Evolutionary conservation across 192 early-diverging fungal genomes (phyloP).

Genomic region (Umbelopsis sp.): DNA sequence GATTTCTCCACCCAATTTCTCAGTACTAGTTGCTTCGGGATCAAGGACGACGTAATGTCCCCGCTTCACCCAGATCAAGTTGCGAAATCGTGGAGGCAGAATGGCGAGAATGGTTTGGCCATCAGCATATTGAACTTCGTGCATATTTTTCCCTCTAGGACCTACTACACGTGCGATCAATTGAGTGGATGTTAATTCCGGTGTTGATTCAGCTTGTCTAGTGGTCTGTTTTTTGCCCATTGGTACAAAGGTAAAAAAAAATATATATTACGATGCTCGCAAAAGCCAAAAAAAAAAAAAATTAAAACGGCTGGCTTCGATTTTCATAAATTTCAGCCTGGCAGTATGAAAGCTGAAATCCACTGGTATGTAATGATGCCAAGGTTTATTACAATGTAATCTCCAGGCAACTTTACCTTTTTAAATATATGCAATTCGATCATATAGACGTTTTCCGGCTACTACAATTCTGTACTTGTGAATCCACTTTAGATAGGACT

Average conservation of each 20-base stretch:
- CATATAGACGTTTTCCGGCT: no score
- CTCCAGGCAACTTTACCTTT: no score
- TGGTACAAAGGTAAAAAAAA: background rate
- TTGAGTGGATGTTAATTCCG: constrained; percentile 23
- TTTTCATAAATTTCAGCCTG: no score
- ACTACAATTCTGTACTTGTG: no score
- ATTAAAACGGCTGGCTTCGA: no score
- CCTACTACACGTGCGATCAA: constrained; percentile 64
- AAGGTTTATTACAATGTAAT: no score
- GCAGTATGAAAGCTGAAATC: no score
- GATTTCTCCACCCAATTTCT: constrained; percentile 81
- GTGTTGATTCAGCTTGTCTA: constrained; percentile 13
- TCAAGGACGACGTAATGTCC: constrained; percentile 73
- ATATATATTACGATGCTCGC: no score
- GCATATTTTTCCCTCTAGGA: constrained; percentile 71
- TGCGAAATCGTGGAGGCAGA: constrained; percentile 78
- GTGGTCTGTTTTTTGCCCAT: constrained; percentile 13
- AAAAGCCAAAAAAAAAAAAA: no score
- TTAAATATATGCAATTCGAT: no score
- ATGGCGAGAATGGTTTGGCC: constrained; percentile 60
- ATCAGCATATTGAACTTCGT: constrained; percentile 63
- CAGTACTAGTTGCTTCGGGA: constrained; percentile 52
- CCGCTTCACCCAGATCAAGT: constrained; percentile 82
- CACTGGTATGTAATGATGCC: no score
- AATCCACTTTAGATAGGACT: no score